Evolutionary conservation across 805 yeast genomes (phyloP), one percentile per base, ranked within the genome.

Genomic region (Zygosaccharomyces lentus): DNA sequence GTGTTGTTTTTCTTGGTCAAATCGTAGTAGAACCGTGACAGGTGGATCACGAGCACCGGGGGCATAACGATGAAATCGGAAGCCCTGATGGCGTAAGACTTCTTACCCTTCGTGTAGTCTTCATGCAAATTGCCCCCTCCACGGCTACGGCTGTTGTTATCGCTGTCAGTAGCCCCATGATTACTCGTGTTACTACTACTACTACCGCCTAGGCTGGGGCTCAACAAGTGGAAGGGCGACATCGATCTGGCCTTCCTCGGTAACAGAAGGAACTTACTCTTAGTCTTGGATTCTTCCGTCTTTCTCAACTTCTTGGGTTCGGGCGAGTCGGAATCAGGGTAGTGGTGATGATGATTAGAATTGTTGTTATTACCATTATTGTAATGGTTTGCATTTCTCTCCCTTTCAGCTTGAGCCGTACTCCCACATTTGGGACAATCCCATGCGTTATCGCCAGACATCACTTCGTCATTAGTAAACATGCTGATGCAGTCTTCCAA

Each of bases 51-150:
- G 48, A 91, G 71, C 2, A 86, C 75, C 37, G 78, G 80, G 0
- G 99, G 98, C 30, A 91, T 67, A 37, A 91, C 71, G 2, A 96
- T 81, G 39, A 91, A 87, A 27, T 77, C 74, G 49, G 90, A 70
- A 16, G 81, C 75, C 63, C 93, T 91, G 15, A 84, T 71, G 41
- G 93, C 81, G 24, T 56, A 43, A 9, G 59, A 37, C 46, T 64
- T 63, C 31, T 59, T 61, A 8, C 40, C 16, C 32, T 56, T 61
- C 50, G 77, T 74, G 15, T 2, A 7, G 32, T 29, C 32, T 2
- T 64, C 91, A 84, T 2, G 61, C 56, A 0, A 88, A n/a, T n/a
- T n/a, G 80, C 61, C 91, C 84, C 48, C 68, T 67, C 90, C 90
- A 84, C 49, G 79, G 25, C 32, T 16, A 13, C 24, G 61, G 71